Evolutionary conservation across 2,329 filamentous ascomycete species (phyloP).

Genomic region (Colletotrichum siamense): DNA sequence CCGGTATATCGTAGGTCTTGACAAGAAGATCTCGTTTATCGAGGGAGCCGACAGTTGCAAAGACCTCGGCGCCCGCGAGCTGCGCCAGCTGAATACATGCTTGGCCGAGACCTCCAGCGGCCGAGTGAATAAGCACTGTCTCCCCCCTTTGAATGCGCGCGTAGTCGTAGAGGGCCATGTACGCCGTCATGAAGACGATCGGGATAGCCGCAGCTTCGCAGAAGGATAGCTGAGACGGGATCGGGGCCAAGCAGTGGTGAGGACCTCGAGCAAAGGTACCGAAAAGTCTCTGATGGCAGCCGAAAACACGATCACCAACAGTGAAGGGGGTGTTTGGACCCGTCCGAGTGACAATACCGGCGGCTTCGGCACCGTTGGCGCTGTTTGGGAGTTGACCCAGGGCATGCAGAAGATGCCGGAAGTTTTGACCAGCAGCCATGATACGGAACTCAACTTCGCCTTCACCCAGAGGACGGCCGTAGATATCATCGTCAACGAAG

Average conservation of each 20-base stretch:
- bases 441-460: conserved; percentile 30
- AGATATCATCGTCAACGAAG: background rate
- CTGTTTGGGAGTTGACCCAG: conserved; percentile 2
- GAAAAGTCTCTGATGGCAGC: conserved; percentile 17
- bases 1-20: conserved; percentile 26
- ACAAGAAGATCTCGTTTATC: conserved; percentile 34
- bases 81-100: conserved; percentile 30
- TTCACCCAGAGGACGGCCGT: background rate
- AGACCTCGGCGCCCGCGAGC: conserved; percentile 36
- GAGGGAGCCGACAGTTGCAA: conserved; percentile 34
- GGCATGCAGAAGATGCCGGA: conserved; percentile 27
- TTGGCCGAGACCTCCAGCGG: conserved; percentile 30
- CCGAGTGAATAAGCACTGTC: conserved; percentile 32
- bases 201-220: conserved; percentile 38
- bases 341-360: conserved; percentile 38
- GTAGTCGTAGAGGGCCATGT: conserved; percentile 33
- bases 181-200: conserved; percentile 36
- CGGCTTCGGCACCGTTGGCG: conserved; percentile 32
- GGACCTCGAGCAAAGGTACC: conserved; percentile 24
- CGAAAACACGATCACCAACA: conserved; percentile 33
- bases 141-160: conserved; percentile 29
- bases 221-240: conserved; percentile 37
- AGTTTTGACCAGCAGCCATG: conserved; percentile 28
- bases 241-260: conserved; percentile 26
- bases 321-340: conserved; percentile 31